Base-by-base conservation (phyloP, 1,284 basidiomycete species). In the Cutaneotrichosporon daszewskae region DNA sequence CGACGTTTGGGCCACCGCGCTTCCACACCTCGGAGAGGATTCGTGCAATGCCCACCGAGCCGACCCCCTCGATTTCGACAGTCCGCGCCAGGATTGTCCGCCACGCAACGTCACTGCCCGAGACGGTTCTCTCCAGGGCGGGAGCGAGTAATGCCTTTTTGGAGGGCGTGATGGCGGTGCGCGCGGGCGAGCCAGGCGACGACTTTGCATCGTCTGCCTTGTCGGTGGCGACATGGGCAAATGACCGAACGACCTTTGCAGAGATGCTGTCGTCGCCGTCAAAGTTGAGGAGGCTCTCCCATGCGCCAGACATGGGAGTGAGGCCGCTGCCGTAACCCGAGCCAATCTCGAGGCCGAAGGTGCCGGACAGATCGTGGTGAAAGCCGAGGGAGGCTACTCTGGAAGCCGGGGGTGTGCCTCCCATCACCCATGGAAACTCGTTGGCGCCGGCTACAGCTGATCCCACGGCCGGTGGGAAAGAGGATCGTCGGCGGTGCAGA, bases 1-100 rank as follows among this genome's bases (percentile, higher is more conserved):
- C 66, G 8, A 53, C 43, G 26, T 56, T 59, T 3, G 63, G 64
- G 7, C 66, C 66, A 9, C 66, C 66, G 22, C 66, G 40, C 40
- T 58, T 60, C 66, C 66, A 68, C 1, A 68, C 56, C 37, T 68
- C 66, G 13, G 59, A 55, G 35, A 68, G 38, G 2, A 68, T 42
- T 19, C 57, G 47, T 3, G 58, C 54, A 0, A 65, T 57, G 1
- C 52, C 49, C 3, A 68, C 50, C 25, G 49, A 42, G n/a, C 66
- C 66, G 1, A 66, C 59, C 5, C 58, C 62, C n/a, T 68, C 64
- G 5, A 68, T 57, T 12, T 66, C 61, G 4, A 68, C 52, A 7
- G 57, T 51, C 35, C 60, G 63, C 4, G 51, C 54, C 26, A 68
- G 40, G 11, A 61, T 54, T 1, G 60, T 54, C 32, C 55, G 51